These are phyloP conservation scores for Podila horticola DNA, from an alignment of 192 early-diverging fungal genomes.

Conservation along the genomic window DNA sequence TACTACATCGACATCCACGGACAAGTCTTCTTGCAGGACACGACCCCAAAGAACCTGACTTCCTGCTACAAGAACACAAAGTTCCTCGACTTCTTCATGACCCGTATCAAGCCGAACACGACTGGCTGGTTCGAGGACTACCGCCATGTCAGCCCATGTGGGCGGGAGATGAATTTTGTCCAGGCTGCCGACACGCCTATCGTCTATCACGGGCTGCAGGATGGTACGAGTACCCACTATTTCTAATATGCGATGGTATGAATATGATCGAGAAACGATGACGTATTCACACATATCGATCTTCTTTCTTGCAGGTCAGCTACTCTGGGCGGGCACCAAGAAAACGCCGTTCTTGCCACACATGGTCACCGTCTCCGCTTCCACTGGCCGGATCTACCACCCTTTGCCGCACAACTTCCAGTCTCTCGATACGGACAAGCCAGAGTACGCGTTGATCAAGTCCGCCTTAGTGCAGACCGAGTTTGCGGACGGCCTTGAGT, in stretches of 20 bases:
- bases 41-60: constrained; percentile 30
- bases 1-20: constrained; percentile 46
- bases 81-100: constrained; percentile 38
- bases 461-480: constrained; percentile 36
- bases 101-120: constrained; percentile 16
- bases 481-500: constrained; percentile 19
- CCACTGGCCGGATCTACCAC: constrained; percentile 39
- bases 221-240: constrained; percentile 2
- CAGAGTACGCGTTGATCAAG: constrained; percentile 29
- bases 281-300: background rate
- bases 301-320: constrained; percentile 17
- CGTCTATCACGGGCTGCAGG: constrained; percentile 27
- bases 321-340: constrained; percentile 32
- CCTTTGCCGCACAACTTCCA: constrained; percentile 8
- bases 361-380: constrained; percentile 14
- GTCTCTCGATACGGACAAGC: background rate
- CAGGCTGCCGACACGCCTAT: constrained; percentile 45
- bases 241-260: too few relatives aligned
- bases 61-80: constrained; percentile 40
- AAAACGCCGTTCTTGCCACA: constrained; percentile 32
- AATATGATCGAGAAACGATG: too few relatives aligned
- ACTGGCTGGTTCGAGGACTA: constrained; percentile 12
- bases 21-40: constrained; percentile 46
- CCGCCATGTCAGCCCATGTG: constrained; percentile 34
- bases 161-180: constrained; percentile 45